Conservation (phyloP, 2,329 filamentous ascomycete genomes). For the Sclerotinia spermophila region DNA sequence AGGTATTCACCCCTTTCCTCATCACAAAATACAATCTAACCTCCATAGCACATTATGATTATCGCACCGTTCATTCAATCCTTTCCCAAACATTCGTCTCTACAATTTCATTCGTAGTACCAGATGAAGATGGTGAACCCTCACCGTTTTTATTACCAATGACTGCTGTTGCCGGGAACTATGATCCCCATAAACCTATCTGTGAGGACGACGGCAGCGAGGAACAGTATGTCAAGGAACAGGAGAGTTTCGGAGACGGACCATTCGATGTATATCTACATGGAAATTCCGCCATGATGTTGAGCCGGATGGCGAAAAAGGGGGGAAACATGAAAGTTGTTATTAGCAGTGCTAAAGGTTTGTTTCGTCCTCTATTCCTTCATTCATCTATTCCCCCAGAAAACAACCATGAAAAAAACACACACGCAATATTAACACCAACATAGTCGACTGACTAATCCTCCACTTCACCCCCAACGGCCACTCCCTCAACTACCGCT, state of each 20-base stretch:
- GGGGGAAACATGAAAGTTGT: neutral
- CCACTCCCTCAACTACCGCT: constrained; percentile 80
- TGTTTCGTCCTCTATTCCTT: no score
- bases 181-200: constrained; percentile 5
- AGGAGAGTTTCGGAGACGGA: neutral
- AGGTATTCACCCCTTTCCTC: neutral
- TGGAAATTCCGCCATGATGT: constrained; percentile 20
- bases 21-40: neutral
- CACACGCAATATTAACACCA: neutral
- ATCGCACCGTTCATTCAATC: neutral
- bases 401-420: neutral
- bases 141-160: constrained; percentile 2
- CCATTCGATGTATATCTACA: constrained; percentile 19
- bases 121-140: constrained; percentile 1
- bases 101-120: constrained; percentile 42
- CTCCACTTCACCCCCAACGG: constrained; percentile 74
- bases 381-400: no score
- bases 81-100: constrained; percentile 36
- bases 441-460: constrained; percentile 65
- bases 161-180: neutral
- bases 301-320: constrained; percentile 8
- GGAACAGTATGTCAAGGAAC: neutral
- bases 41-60: neutral
- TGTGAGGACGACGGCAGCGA: constrained; percentile 16
- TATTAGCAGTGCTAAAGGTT: neutral